These are phyloP conservation scores for Mycena sp. DNA, from an alignment of 1,284 basidiomycete genomes.

Conservation along the genomic window DNA sequence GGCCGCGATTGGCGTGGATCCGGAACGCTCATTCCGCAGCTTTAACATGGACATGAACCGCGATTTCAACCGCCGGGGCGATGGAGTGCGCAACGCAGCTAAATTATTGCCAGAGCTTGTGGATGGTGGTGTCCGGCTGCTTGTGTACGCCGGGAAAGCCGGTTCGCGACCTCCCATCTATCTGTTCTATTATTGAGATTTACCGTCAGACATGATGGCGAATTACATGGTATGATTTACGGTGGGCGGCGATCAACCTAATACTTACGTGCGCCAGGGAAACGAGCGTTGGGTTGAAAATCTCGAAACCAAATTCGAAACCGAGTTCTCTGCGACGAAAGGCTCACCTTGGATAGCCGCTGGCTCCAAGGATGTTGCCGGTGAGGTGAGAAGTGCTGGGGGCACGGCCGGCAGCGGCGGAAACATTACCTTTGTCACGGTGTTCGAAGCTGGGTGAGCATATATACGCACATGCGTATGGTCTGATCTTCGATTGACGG, in stretches of 20 bases:
- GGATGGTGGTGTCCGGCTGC: constrained; percentile 76
- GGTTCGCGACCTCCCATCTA: constrained; percentile 53
- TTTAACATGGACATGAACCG: constrained; percentile 31
- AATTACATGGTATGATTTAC: constrained; percentile 22
- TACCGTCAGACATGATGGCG: constrained; percentile 24
- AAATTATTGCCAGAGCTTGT: constrained; percentile 79
- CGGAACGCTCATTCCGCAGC: constrained; percentile 21
- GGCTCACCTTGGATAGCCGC: constrained; percentile 10
- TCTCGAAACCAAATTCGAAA: constrained; percentile 24
- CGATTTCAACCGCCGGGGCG: constrained; percentile 25
- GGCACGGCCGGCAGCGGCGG: constrained; percentile 10
- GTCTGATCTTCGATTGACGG: not conserved
- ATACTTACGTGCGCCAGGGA: constrained; percentile 18
- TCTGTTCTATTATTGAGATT: not conserved
- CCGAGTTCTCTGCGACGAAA: constrained; percentile 21
- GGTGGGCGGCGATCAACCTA: not conserved
- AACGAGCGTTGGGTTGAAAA: constrained; percentile 29
- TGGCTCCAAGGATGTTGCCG: constrained; percentile 14
- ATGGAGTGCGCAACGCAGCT: constrained; percentile 53
- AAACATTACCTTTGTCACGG: constrained; percentile 23
- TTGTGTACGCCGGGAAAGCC: constrained; percentile 87
- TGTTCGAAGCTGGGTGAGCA: constrained; percentile 29
- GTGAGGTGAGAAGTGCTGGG: constrained; percentile 24
- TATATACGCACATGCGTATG: not conserved
- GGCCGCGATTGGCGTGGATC: constrained; percentile 23